Base-by-base conservation (phyloP, 169 alveolate species). In the Toxoplasma gondii region DNA sequence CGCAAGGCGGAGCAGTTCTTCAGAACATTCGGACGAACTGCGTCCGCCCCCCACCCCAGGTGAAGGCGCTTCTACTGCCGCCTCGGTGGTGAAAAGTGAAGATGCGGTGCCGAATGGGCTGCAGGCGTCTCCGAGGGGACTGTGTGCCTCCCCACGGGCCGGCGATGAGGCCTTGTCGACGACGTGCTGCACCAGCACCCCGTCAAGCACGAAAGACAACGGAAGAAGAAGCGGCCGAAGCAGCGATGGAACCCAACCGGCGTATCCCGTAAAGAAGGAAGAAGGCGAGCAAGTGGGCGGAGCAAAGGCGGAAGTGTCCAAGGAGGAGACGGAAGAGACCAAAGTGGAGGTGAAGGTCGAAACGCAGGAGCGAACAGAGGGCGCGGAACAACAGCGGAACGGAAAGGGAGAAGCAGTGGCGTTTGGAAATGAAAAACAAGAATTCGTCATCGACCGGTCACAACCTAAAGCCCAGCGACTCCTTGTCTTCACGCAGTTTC, bases 401-500 rank as follows among this genome's bases (percentile, higher is more conserved):
- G 44, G n/a, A 36, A 44, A 74, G 44, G 27, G 44, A 74, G 49
- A n/a, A 22, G 84, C 17, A 24, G 81, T 10, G 19, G 81, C 81
- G 19, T 4, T 4, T 29, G 41, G 36, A 69, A 69, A 69, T 24
- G 58, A 74, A 41, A 82, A 82, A 31, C 38, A 41, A 49, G 67
- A 38, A 49, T 82, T 82, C 27, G 90, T 41, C 38, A 82, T 82
- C 24, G 90, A 82, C 64, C 90, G 90, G 43, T 5, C 91, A 41
- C 92, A 80, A 44, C 95, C 97, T 31, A 91, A 91, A 96, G 97
- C 97, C 97, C 99, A 98, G 95, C 97, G 98, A 93, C 98, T 98
- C 54, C 93, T 98, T 53, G 95, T 98, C 49, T 98, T 98, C 93
- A 97, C 99, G 24, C 99, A 98, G 92, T 98, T 98, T 93, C 99